Evolutionary conservation across 352 stramenopile genomes (phyloP).

Genomic region (Peronospora destructor): DNA sequence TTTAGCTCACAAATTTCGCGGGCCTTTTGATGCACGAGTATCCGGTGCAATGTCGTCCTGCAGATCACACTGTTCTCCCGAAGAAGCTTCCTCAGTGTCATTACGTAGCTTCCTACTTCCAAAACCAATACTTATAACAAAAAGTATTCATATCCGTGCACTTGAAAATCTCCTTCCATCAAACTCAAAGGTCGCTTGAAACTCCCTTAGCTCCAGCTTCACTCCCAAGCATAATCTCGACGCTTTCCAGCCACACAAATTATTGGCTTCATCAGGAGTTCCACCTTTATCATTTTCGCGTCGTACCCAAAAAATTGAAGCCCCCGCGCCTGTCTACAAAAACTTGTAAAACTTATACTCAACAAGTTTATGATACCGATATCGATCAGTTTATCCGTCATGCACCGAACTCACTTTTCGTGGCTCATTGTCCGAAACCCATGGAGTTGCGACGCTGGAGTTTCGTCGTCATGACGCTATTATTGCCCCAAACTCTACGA

Average conservation of each 20-base stretch:
- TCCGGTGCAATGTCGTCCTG: conserved; percentile 11
- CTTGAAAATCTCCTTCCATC: too few relatives aligned
- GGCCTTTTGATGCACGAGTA: conserved; percentile 24
- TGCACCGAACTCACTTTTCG: not conserved
- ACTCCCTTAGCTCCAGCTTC: not conserved
- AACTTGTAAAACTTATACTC: too few relatives aligned
- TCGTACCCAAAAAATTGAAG: conserved; percentile 1
- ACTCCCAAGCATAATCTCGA: not conserved
- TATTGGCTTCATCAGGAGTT: conserved; percentile 1
- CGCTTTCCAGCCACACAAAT: too few relatives aligned
- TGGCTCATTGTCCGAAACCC: conserved; percentile 7
- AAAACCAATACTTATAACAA: too few relatives aligned
- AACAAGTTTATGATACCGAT: not conserved
- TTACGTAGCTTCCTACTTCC: conserved; percentile 6
- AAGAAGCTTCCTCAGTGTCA: conserved; percentile 13
- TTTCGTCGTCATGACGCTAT: not conserved
- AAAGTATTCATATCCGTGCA: too few relatives aligned
- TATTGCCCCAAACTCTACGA: conserved; percentile 9
- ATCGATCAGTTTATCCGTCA: not conserved
- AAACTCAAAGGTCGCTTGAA: not conserved
- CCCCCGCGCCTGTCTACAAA: too few relatives aligned
- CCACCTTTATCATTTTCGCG: conserved; percentile 8
- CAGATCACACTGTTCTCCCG: conserved; percentile 10
- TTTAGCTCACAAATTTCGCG: conserved; percentile 19
- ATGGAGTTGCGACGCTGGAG: conserved; percentile 8